These are phyloP conservation scores for Kodamaea suecica DNA, from an alignment of 1,139 yeast species.

Conservation along the genomic window DNA sequence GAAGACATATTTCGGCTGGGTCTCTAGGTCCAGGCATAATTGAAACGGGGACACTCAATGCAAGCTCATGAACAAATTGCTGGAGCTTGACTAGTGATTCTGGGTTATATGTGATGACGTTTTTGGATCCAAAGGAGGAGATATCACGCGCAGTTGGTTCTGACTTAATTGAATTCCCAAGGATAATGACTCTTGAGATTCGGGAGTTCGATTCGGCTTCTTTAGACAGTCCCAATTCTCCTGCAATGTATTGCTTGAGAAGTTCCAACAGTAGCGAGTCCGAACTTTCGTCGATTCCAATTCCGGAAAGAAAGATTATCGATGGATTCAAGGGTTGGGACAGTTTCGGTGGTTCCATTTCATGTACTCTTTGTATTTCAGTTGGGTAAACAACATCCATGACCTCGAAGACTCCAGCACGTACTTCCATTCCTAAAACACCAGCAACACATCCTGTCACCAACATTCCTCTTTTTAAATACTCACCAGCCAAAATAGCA, in stretches of 20 bases:
- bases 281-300: slow-evolving; percentile 47
- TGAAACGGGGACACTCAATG: slow-evolving; percentile 61
- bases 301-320: slow-evolving; percentile 68
- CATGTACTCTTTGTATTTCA: slow-evolving; percentile 5
- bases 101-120: slow-evolving; percentile 47
- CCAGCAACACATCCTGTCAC: slow-evolving; percentile 91
- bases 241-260: slow-evolving; percentile 69
- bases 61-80: slow-evolving; percentile 53
- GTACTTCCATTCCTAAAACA: slow-evolving; percentile 78
- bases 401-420: slow-evolving; percentile 81
- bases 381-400: slow-evolving; percentile 66
- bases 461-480: slow-evolving; percentile 45
- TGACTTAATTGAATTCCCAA: slow-evolving; percentile 69
- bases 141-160: slow-evolving; percentile 22
- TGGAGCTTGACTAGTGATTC: slow-evolving; percentile 50
- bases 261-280: slow-evolving; percentile 51
- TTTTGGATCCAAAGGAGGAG: slow-evolving; percentile 47
- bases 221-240: slow-evolving; percentile 43
- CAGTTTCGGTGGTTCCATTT: background rate
- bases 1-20: slow-evolving; percentile 78
- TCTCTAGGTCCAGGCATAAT: slow-evolving; percentile 84
- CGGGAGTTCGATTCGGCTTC: slow-evolving; percentile 30
- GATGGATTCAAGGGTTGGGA: slow-evolving; percentile 26
- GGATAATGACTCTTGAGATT: slow-evolving; percentile 58
- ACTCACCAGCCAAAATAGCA: slow-evolving; percentile 64